These are phyloP conservation scores for Candida sojae DNA, from an alignment of 1,139 yeast species.

Conservation along the genomic window DNA sequence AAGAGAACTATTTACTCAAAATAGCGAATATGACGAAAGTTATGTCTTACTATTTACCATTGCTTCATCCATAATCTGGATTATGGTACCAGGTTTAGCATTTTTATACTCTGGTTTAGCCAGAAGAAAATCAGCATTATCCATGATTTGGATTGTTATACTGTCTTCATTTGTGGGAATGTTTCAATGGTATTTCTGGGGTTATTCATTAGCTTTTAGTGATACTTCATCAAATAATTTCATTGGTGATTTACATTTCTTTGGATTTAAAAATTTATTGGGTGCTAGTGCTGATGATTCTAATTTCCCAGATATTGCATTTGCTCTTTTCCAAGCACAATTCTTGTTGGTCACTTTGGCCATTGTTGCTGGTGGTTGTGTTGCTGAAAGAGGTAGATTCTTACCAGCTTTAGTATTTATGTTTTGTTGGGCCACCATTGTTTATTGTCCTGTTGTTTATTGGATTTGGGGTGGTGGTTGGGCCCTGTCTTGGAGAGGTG, in stretches of 20 bases:
- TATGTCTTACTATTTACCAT: constrained; percentile 47
- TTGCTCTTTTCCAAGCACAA: constrained; percentile 87
- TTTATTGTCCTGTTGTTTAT: constrained; percentile 88
- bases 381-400: constrained; percentile 89
- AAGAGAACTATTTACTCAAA: constrained; percentile 40
- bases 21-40: constrained; percentile 44
- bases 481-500: constrained; percentile 76
- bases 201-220: constrained; percentile 88
- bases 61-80: constrained; percentile 77
- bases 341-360: constrained; percentile 89
- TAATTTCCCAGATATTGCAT: constrained; percentile 78
- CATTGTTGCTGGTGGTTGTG: constrained; percentile 86
- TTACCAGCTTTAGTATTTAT: constrained; percentile 82
- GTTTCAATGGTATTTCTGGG: constrained; percentile 98
- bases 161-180: constrained; percentile 78
- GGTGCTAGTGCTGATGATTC: constrained; percentile 47
- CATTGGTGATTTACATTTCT: constrained; percentile 81
- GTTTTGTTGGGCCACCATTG: constrained; percentile 88
- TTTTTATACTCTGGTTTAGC: constrained; percentile 92
- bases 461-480: constrained; percentile 98
- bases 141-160: constrained; percentile 81
- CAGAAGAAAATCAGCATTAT: constrained; percentile 85
- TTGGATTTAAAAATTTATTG: constrained; percentile 76
- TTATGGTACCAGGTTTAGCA: constrained; percentile 95
- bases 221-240: constrained; percentile 73